These are phyloP conservation scores for Penicillium longicatenatum DNA, from an alignment of 495 filamentous ascomycete species.

Conservation along the genomic window DNA sequence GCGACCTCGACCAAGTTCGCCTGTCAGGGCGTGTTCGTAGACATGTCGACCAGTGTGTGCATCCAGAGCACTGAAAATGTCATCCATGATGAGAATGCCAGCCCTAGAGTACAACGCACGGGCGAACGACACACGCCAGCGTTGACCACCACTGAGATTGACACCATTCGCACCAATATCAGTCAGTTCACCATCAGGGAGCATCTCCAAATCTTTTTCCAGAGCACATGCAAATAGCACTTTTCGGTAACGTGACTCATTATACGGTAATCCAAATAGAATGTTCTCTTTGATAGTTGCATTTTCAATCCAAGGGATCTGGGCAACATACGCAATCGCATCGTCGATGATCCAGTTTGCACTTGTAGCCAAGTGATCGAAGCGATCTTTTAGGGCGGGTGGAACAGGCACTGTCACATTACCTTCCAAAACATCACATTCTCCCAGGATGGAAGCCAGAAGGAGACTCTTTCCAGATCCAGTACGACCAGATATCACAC, in stretches of 20 bases:
- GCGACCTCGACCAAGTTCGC: constrained; percentile 64
- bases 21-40: constrained; percentile 72
- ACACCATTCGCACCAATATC: constrained; percentile 83
- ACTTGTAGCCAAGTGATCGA: constrained; percentile 24
- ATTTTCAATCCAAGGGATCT: constrained; percentile 88
- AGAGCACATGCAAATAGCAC: constrained; percentile 71
- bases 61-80: constrained; percentile 74
- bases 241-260: constrained; percentile 62
- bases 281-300: constrained; percentile 76
- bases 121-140: constrained; percentile 79
- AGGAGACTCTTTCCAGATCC: constrained; percentile 68
- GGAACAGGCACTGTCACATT: constrained; percentile 47
- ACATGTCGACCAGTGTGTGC: constrained; percentile 77
- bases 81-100: constrained; percentile 76
- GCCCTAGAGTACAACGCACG: constrained; percentile 79
- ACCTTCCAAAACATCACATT: constrained; percentile 54
- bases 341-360: constrained; percentile 52
- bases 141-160: constrained; percentile 81
- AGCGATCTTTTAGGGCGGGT: constrained; percentile 25
- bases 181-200: constrained; percentile 72
- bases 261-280: constrained; percentile 68
- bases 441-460: constrained; percentile 62
- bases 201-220: constrained; percentile 71
- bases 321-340: constrained; percentile 74
- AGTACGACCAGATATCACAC: constrained; percentile 59